phyloP scores from a whole-genome alignment of 23 red algal genomes.

The Gracilaria domingensis region DNA sequence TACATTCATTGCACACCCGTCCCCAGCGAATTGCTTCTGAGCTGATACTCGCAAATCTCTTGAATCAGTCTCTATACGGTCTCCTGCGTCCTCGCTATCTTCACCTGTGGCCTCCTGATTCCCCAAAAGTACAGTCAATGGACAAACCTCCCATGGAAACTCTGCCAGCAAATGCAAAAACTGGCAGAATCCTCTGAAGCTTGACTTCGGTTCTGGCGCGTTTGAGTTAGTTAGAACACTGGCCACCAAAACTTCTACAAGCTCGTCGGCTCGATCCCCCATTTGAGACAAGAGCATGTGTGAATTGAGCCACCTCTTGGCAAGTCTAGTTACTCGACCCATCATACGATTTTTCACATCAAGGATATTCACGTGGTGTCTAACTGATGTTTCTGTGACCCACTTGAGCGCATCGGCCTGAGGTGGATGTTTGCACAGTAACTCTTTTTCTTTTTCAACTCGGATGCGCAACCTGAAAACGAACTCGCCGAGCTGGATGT shows the following conservation, averaged over 20 bases:
- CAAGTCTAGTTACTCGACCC: conserved; percentile 60
- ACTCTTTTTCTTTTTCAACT: conserved; percentile 58
- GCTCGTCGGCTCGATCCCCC: conserved; percentile 68
- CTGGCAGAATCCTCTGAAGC: conserved; percentile 67
- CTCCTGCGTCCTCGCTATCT: not conserved
- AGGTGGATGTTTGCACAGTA: not conserved
- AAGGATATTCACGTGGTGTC: conserved; percentile 60
- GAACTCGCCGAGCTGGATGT: conserved; percentile 60
- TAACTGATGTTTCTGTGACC: conserved; percentile 53
- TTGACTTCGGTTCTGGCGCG: conserved; percentile 35
- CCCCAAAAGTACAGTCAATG: conserved; percentile 48
- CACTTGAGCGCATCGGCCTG: conserved; percentile 34
- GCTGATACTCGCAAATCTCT: conserved; percentile 9
- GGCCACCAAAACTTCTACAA: conserved; percentile 81
- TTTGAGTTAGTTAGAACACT: conserved; percentile 21
- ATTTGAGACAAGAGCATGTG: conserved; percentile 76
- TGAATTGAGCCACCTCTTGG: conserved; percentile 78
- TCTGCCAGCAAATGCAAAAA: conserved; percentile 78
- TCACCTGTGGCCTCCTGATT: conserved; percentile 13
- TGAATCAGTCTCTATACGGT: conserved; percentile 7
- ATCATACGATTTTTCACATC: conserved; percentile 36
- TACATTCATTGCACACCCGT: conserved; percentile 4
- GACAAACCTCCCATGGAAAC: conserved; percentile 77
- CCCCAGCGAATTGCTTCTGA: conserved; percentile 25
- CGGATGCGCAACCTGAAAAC: conserved; percentile 59